A percentile compares a stretch with the other conserved stretches of the same genome.
phyloP scores from a whole-genome alignment of 768 basidiomycete species.

The Panus rudis region DNA sequence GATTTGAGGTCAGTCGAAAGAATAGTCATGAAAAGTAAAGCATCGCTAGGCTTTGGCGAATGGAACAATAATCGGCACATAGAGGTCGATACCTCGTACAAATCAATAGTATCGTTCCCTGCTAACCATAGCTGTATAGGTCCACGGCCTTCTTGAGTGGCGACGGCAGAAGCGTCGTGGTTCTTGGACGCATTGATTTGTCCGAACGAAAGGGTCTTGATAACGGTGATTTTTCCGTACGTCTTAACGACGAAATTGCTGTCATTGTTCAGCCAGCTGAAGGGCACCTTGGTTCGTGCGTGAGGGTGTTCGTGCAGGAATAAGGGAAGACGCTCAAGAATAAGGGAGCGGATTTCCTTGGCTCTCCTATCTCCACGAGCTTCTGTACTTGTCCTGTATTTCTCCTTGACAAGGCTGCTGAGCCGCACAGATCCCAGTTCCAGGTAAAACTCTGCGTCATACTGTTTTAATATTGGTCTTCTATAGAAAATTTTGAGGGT shows the following conservation, averaged over 20 bases:
- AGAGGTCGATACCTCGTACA: constrained; percentile 91
- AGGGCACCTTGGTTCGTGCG: constrained; percentile 51
- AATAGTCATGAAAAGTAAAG: constrained; percentile 87
- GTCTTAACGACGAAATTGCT: constrained; percentile 65
- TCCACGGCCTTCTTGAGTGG: constrained; percentile 42
- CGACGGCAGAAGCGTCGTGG: constrained; percentile 71
- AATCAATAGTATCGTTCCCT: constrained; percentile 67
- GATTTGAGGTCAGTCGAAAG: constrained; percentile 84
- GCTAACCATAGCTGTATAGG: constrained; percentile 78
- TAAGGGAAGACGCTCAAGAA: constrained; percentile 80
- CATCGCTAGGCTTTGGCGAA: constrained; percentile 76
- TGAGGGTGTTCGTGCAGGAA: constrained; percentile 89
- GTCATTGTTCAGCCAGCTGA: constrained; percentile 56
- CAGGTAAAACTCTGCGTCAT: constrained; percentile 57
- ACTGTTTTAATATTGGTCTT: too few species aligned
- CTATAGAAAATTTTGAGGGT: neutral
- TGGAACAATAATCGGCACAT: constrained; percentile 77
- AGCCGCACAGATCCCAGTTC: constrained; percentile 70
- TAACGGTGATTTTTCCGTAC: constrained; percentile 57
- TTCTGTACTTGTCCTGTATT: constrained; percentile 57
- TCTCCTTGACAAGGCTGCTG: constrained; percentile 68
- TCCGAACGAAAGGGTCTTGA: constrained; percentile 53
- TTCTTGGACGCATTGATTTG: constrained; percentile 40
- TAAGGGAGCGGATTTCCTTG: constrained; percentile 47
- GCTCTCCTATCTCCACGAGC: constrained; percentile 41